Percentiles rank a stretch among this genome's conserved stretches.
phyloP scores from a whole-genome alignment of 495 filamentous ascomycete genomes.

The Oleoguttula mirabilis region DNA sequence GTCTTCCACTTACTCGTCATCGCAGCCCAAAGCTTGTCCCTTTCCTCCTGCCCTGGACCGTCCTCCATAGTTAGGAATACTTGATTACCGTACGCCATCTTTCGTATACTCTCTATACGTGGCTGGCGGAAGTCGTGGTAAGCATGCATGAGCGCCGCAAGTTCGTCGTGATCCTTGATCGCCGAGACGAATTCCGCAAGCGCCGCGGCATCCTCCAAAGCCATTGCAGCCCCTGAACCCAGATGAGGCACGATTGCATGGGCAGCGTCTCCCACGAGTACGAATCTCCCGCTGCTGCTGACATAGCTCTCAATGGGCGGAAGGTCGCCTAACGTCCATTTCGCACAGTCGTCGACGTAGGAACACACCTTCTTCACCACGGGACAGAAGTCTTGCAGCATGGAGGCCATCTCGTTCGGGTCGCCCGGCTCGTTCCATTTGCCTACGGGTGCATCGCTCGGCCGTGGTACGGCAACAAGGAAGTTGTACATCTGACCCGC shows the following conservation, averaged over 20 bases:
- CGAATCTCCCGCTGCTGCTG: slow-evolving; percentile 20
- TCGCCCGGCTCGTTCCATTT: slow-evolving; percentile 6
- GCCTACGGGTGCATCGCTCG: background rate
- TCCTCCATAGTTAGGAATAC: background rate
- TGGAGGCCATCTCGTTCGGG: background rate
- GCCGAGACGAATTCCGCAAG: slow-evolving; percentile 21
- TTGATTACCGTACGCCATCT: slow-evolving; percentile 2
- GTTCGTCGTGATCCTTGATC: background rate
- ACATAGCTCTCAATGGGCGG: background rate
- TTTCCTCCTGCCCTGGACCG: slow-evolving; percentile 1
- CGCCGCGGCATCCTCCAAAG: slow-evolving; percentile 30
- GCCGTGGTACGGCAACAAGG: background rate
- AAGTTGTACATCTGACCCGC: background rate
- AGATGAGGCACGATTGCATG: slow-evolving; percentile 33
- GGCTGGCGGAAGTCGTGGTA: slow-evolving; percentile 3
- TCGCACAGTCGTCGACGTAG: slow-evolving; percentile 1
- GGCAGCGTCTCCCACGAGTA: slow-evolving; percentile 39
- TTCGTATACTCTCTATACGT: slow-evolving; percentile 3
- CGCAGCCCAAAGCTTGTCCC: slow-evolving; percentile 1
- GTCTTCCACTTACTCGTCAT: slow-evolving; percentile 7
- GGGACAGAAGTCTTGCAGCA: slow-evolving; percentile 1
- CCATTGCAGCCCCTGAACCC: slow-evolving; percentile 34
- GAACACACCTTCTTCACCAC: slow-evolving; percentile 2
- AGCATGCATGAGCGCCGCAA: background rate
- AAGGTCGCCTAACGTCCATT: slow-evolving; percentile 3